A percentile compares a stretch with the other conserved stretches of the same genome.
Conservation (phyloP, 2,329 filamentous ascomycete species). For the Botrytis sinoallii region DNA sequence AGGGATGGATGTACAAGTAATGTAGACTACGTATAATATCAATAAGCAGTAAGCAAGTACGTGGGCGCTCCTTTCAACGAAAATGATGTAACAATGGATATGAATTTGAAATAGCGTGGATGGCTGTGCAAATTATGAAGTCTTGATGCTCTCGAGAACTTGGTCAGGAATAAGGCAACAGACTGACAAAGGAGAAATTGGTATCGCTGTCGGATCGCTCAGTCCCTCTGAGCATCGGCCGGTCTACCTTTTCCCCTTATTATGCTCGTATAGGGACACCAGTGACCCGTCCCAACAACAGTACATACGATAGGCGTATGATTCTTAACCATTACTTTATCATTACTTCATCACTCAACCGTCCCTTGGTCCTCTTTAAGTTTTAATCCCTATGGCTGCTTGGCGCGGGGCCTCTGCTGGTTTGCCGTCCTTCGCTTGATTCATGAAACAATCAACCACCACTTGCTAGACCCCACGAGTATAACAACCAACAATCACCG, state of each 20-base stretch:
- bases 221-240: background rate
- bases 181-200: background rate
- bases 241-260: background rate
- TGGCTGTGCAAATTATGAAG: background rate
- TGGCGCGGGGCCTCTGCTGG: background rate
- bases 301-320: background rate
- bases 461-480: background rate
- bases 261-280: background rate
- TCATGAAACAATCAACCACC: background rate
- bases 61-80: background rate
- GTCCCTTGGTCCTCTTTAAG: background rate
- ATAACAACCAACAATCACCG: background rate
- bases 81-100: background rate
- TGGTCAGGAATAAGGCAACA: background rate
- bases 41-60: background rate
- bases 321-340: slow-evolving; percentile 1
- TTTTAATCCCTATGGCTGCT: background rate
- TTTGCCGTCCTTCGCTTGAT: background rate
- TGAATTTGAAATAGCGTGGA: background rate
- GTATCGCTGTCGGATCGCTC: background rate
- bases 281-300: background rate
- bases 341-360: slow-evolving; percentile 2
- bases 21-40: background rate
- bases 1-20: background rate
- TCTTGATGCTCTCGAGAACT: background rate